phyloP scores from a whole-genome alignment of 305 asterid genomes.

The Fraxinus xanthoxyloides region DNA sequence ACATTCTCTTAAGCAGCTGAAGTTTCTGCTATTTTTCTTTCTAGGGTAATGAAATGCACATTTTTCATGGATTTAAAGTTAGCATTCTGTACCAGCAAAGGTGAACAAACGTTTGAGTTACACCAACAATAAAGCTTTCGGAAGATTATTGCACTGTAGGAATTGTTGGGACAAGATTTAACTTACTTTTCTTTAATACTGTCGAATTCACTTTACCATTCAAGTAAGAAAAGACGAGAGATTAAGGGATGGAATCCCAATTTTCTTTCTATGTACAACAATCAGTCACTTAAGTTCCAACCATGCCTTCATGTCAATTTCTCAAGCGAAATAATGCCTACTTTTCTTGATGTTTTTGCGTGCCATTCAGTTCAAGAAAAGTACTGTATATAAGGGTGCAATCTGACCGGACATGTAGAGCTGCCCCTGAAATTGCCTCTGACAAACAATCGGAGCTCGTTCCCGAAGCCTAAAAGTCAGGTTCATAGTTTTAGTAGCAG shows the following conservation, averaged over 20 bases:
- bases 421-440: constrained; percentile 49
- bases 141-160: background rate
- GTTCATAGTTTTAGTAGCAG: constrained; percentile 38
- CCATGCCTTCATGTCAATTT: background rate
- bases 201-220: background rate
- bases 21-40: background rate
- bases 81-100: background rate
- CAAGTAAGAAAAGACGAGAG: background rate
- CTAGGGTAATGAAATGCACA: background rate
- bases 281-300: background rate
- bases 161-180: background rate
- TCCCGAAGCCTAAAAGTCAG: constrained; percentile 35
- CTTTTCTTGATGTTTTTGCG: background rate
- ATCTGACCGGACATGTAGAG: constrained; percentile 35
- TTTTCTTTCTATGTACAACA: constrained; percentile 21
- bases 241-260: background rate
- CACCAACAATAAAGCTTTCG: background rate
- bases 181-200: background rate
- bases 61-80: background rate
- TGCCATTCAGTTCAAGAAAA: constrained; percentile 38
- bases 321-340: background rate
- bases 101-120: background rate
- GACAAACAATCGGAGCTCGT: constrained; percentile 37
- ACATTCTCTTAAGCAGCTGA: background rate
- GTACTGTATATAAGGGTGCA: constrained; percentile 42